Percentiles rank a stretch among this genome's conserved stretches.
Evolutionary conservation across 345 rosid genomes (phyloP).

Genomic region (Crucihimalaya himalaica): DNA sequence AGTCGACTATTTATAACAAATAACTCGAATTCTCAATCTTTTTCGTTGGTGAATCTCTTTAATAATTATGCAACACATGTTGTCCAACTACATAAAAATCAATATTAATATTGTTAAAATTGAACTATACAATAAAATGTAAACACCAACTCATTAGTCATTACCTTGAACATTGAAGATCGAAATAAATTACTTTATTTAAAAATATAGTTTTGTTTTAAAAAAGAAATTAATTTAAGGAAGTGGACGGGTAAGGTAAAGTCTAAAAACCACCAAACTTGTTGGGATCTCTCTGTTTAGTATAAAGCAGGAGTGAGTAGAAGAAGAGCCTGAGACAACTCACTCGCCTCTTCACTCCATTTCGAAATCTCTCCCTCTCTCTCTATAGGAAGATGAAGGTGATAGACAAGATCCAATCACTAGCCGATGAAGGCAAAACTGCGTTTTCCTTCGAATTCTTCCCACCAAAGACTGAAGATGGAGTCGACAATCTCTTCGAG

Average conservation of each 20-base stretch:
- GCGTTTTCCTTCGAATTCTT: constrained; percentile 98
- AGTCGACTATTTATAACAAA: too few species aligned
- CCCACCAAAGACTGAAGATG: constrained; percentile 98
- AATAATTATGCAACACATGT: too few species aligned
- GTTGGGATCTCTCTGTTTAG: constrained; percentile 14
- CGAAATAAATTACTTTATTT: too few species aligned
- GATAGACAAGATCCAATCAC: constrained; percentile 65
- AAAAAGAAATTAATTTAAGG: not conserved
- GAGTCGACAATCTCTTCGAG: constrained; percentile 94
- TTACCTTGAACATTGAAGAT: too few species aligned
- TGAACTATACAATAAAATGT: too few species aligned
- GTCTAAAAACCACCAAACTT: constrained; percentile 20
- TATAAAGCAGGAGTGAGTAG: constrained; percentile 30
- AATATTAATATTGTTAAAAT: too few species aligned
- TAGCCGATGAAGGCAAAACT: constrained; percentile 45
- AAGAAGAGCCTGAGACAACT: not conserved
- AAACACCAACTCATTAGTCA: too few species aligned
- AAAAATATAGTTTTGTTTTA: too few species aligned
- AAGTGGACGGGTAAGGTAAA: not conserved
- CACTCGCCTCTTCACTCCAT: not conserved
- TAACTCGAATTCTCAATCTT: too few species aligned
- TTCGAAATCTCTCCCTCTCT: not conserved
- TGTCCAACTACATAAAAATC: too few species aligned
- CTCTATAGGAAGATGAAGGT: constrained; percentile 64
- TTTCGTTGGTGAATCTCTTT: too few species aligned